Base-by-base conservation (phyloP, 2,329 filamentous ascomycete species). In the Elsinoe ampelina region DNA sequence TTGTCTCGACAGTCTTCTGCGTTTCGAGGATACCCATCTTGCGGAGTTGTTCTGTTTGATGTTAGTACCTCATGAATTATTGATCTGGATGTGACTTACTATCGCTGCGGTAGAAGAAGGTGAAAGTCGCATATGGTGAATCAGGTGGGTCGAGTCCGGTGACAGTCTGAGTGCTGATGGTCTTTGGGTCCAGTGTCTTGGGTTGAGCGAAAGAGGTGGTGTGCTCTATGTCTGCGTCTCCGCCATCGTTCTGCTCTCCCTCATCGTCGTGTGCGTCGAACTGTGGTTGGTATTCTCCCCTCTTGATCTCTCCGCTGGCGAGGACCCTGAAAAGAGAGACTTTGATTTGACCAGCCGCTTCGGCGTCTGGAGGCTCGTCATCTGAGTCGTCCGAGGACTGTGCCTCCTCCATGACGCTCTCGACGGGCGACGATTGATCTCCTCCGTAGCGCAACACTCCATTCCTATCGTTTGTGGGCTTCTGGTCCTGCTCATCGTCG, bases 81-180 rank as follows among this genome's bases (percentile, higher is more conserved):
- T 52, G 8, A 38, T n/a, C 15, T 22, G 15, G 43, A 39, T 7
- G 2, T 34, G 11, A 83, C 89, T 77, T 77, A 95, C 92, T 86
- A 69, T 95, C 88, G 70, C 93, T 93, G 60, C 93, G 83, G 70
- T 98, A 98, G 73, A 97, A 89, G 71, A 98, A 98, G 26, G 95
- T 97, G 71, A 98, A 98, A 7, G 88, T 86, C 3, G 93, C 93
- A 73, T 95, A 98, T 2, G 95, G 93, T 72, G 92, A 93, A 61
- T 97, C 92, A 17, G 91, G 90, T 0, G 90, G 89, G 70, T 98
- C 93, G 61, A 97, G 95, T 15, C 92, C 93, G 7, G 93, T 97
- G n/a, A 98, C 93, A 0, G 93, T 98, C 73, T 98, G 93, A 2
- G 93, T 98, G 68, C 91, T 97, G 68, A 98, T 98, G 2, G 89